Evolutionary conservation across 805 yeast genomes (phyloP), one percentile per base, ranked within the genome.

Genomic region (Naumovozyma dairenensis): DNA sequence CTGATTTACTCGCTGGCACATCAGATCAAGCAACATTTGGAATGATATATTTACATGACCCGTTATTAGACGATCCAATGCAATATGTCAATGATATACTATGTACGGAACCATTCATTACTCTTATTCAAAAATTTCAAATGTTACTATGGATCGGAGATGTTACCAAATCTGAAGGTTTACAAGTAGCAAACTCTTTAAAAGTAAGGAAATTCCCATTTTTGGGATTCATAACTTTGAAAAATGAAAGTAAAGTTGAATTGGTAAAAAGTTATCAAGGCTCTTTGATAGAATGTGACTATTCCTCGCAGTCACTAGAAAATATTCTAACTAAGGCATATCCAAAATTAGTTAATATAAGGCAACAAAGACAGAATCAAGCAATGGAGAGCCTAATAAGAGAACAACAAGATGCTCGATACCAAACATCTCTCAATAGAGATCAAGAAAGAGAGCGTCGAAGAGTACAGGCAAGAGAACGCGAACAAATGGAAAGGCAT

Each of bases 101-200:
- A 30, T 59, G 75, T 28, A 64, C 71, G 38, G 67, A 65, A 2
- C 56, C 53, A 17, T 73, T 82, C 34, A 59, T 71, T 10, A 55
- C 63, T 24, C 63, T 67, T 45, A 49, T 74, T 34, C 59, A 58
- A 15, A 68, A 70, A 15, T 69, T 67, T 30, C 69, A 81, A 29
- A 53, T 78, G 2, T 43, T 83, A 3, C 58, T 83, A 2, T 89
- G 97, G 97, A 94, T 87, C 27, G 95, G 96, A 6, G 79, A 83
- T 50, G 72, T 80, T 16, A 69, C 71, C n/a, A 75, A 76, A 36
- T 74, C 86, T 15, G 97, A 89, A 55, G 83, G 89, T 1, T 77
- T 73, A 49, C 94, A 84, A 46, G 77, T 85, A 12, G 80, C 94
- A 0, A 77, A 80, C 49, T 74, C 79, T 25, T 68, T 87, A 39